A percentile compares a stretch with the other conserved stretches of the same genome.
Conservation (phyloP, 2,329 filamentous ascomycete genomes). For the Teratosphaeria zuluensis region DNA sequence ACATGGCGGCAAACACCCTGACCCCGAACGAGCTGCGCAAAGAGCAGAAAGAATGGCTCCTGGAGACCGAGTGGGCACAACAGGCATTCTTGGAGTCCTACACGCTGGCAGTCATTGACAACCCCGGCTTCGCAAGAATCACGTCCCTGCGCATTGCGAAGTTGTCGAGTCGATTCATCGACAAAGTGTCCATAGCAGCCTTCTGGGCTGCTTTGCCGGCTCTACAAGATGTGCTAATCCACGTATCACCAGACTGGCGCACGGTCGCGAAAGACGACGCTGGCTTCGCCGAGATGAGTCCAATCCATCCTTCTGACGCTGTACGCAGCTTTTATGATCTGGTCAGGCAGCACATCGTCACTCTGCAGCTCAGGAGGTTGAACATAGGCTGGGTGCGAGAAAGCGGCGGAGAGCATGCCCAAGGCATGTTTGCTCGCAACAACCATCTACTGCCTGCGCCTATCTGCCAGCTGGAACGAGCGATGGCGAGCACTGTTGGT, state of each 20-base stretch:
- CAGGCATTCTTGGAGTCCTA: constrained; percentile 59
- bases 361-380: constrained; percentile 43
- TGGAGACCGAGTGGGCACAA: constrained; percentile 61
- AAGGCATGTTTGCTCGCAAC: constrained; percentile 53
- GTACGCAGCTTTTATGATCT: constrained; percentile 48
- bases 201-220: constrained; percentile 53
- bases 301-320: constrained; percentile 43
- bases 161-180: constrained; percentile 52
- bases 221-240: constrained; percentile 47
- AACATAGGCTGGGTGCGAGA: constrained; percentile 51
- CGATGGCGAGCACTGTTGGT: constrained; percentile 5
- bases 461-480: constrained; percentile 27
- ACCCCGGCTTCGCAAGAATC: constrained; percentile 44
- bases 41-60: constrained; percentile 58
- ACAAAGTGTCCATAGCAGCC: constrained; percentile 45
- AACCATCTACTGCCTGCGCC: constrained; percentile 54
- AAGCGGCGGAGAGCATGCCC: constrained; percentile 57
- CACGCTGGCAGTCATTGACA: constrained; percentile 55
- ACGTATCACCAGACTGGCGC: constrained; percentile 59
- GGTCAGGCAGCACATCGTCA: constrained; percentile 20
- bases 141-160: constrained; percentile 54
- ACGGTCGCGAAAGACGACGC: constrained; percentile 45
- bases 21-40: constrained; percentile 48
- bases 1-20: neutral
- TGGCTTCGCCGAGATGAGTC: constrained; percentile 40